phyloP scores from a whole-genome alignment of 495 filamentous ascomycete genomes.

The Penicillium crystallinum region DNA sequence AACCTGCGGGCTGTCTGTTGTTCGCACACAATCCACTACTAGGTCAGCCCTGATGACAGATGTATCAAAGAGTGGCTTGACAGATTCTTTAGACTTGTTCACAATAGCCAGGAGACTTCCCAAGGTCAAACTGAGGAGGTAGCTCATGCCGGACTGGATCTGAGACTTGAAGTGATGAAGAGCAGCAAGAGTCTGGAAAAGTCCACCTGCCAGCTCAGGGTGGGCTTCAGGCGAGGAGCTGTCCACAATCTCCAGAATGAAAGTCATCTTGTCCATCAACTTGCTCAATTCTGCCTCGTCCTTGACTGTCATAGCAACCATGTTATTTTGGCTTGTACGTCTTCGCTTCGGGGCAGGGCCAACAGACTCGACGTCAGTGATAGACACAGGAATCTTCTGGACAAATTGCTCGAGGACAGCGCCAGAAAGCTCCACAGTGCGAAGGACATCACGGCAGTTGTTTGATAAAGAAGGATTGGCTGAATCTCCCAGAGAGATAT shows the following conservation, averaged over 20 bases:
- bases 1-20: conserved; percentile 79
- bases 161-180: conserved; percentile 72
- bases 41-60: conserved; percentile 76
- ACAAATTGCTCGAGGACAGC: conserved; percentile 64
- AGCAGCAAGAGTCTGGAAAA: conserved; percentile 80
- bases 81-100: conserved; percentile 58
- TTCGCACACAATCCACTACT: conserved; percentile 85
- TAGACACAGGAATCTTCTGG: conserved; percentile 59
- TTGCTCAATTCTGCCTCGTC: conserved; percentile 52
- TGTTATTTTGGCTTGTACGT: conserved; percentile 64
- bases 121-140: conserved; percentile 75
- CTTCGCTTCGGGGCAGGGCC: conserved; percentile 68
- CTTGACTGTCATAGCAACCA: conserved; percentile 36
- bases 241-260: conserved; percentile 85
- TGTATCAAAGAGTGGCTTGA: conserved; percentile 61
- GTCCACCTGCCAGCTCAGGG: conserved; percentile 63
- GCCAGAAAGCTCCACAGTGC: conserved; percentile 62
- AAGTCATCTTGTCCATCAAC: conserved; percentile 67
- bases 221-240: conserved; percentile 65
- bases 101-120: conserved; percentile 74
- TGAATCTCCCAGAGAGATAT: conserved; percentile 38
- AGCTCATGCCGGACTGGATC: conserved; percentile 71
- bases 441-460: conserved; percentile 62
- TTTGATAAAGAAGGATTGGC: conserved; percentile 30
- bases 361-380: conserved; percentile 56